Conservation (phyloP, 306 rosid species). For the Delonix regia region DNA sequence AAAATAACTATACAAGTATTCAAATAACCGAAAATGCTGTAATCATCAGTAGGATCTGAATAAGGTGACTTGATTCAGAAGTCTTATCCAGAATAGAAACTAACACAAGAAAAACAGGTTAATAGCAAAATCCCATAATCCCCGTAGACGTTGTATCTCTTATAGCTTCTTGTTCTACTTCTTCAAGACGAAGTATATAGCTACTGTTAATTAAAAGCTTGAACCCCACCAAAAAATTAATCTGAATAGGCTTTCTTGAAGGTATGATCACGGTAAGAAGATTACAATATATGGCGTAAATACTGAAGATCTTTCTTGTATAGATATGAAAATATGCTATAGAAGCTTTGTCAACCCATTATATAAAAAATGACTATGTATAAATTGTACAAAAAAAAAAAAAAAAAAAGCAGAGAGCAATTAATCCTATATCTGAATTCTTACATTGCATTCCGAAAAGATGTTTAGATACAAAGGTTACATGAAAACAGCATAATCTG, state of each 20-base stretch:
- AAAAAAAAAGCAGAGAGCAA: not conserved
- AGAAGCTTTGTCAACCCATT: not conserved
- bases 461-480: slow-evolving; percentile 30
- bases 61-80: not conserved
- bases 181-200: not conserved
- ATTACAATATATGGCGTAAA: not conserved
- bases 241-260: not conserved
- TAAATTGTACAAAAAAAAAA: not conserved
- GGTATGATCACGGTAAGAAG: not conserved
- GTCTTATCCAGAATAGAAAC: not conserved
- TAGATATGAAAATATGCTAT: not conserved
- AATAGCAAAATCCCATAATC: not conserved
- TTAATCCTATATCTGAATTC: slow-evolving; percentile 13
- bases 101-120: not conserved
- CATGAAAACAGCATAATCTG: slow-evolving; percentile 4
- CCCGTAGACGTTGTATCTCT: not conserved
- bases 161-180: not conserved
- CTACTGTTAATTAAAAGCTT: not conserved
- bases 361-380: not conserved
- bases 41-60: not conserved
- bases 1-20: not conserved
- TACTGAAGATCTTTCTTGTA: not conserved
- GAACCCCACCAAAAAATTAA: not conserved
- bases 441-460: not conserved
- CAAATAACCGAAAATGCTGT: not conserved